A percentile compares a stretch with the other conserved stretches of the same genome.
Evolutionary conservation across 2,329 filamentous ascomycete species (phyloP).

Genomic region (Shiraia bambusicola): DNA sequence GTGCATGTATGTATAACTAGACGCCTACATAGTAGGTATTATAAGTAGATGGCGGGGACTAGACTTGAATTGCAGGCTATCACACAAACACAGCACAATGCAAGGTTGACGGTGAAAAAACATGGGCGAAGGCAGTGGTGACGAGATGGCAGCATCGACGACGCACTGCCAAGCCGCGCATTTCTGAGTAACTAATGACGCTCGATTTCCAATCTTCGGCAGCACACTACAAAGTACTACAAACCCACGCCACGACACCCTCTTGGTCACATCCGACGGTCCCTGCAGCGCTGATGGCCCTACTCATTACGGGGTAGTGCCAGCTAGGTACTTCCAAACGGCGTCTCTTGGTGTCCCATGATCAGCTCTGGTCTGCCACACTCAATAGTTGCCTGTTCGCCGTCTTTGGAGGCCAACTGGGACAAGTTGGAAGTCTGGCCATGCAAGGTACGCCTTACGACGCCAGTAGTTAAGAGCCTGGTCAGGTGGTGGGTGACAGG

Average conservation of each 20-base stretch:
- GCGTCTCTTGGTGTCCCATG: no score
- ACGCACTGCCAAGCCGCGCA: conserved; percentile 1
- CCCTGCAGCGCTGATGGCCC: no score
- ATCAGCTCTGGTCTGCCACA: no score
- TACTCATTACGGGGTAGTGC: no score
- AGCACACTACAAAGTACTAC: no score
- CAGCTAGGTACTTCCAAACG: no score
- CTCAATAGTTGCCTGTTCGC: no score
- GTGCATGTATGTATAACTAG: background rate
- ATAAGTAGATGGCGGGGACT: background rate
- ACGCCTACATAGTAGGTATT: background rate
- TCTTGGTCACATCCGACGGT: background rate
- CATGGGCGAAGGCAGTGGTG: conserved; percentile 4
- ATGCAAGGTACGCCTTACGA: no score
- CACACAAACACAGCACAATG: conserved; percentile 10
- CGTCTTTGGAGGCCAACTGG: no score
- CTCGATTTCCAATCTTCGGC: background rate
- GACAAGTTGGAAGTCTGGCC: no score
- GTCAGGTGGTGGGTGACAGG: no score
- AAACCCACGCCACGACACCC: background rate
- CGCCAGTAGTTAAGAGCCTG: no score
- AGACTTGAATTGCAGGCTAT: conserved; percentile 6
- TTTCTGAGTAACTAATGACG: background rate
- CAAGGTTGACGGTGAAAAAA: conserved; percentile 6
- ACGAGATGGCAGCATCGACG: conserved; percentile 6